Conservation (phyloP, 2,329 filamentous ascomycete genomes). For the Akanthomyces muscarius region DNA sequence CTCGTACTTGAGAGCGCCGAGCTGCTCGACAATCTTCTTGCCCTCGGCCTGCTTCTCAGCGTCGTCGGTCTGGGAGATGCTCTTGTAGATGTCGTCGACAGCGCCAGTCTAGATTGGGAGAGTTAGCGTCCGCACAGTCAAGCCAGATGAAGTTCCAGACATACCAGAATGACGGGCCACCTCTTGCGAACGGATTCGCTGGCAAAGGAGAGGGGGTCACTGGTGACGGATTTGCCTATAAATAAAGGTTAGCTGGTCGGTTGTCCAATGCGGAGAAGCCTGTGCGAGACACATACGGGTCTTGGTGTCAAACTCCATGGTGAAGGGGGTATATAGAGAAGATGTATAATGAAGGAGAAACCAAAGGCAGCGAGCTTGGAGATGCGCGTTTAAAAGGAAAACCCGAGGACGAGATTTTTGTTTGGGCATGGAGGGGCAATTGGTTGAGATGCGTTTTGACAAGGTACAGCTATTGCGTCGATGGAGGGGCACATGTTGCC, state of each 20-base stretch:
- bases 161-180: conserved; percentile 89
- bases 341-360: background rate
- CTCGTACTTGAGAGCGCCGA: conserved; percentile 88
- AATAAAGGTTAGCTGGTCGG: background rate
- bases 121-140: background rate
- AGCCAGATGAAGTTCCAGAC: conserved; percentile 25
- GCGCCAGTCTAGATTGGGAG: conserved; percentile 67
- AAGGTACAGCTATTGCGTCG: background rate
- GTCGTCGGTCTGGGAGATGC: conserved; percentile 56
- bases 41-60: conserved; percentile 70
- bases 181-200: conserved; percentile 78
- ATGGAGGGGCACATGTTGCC: conserved; percentile 13
- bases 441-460: conserved; percentile 12
- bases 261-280: background rate
- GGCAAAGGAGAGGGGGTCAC: conserved; percentile 81
- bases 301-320: conserved; percentile 72
- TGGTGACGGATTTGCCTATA: conserved; percentile 71
- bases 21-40: conserved; percentile 75
- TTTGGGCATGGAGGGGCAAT: conserved; percentile 15
- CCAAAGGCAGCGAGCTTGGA: background rate
- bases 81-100: conserved; percentile 90
- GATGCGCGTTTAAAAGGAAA: conserved; percentile 13
- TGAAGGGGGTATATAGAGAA: background rate
- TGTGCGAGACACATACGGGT: conserved; percentile 52
- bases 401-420: conserved; percentile 9